Conservation (phyloP, 768 basidiomycete species). For the Mycena vulgaris region DNA sequence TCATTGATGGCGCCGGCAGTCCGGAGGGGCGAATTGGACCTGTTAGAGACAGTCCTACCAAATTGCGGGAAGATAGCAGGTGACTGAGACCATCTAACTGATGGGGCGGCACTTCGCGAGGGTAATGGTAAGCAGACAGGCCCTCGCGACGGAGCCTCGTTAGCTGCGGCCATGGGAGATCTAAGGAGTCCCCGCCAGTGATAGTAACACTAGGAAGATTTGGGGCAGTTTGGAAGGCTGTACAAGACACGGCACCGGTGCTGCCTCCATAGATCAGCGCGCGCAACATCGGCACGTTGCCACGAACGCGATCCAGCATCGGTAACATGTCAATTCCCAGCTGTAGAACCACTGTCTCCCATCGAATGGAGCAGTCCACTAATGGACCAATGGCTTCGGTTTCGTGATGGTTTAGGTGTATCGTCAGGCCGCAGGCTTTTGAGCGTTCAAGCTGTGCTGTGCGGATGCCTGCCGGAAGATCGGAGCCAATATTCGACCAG, state of each 20-base stretch:
- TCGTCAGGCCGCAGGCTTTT: neutral
- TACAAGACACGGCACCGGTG: slow-evolving; percentile 3
- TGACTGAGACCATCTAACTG: neutral
- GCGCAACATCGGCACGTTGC: slow-evolving; percentile 9
- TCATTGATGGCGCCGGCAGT: neutral
- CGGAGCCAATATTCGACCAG: slow-evolving; percentile 3
- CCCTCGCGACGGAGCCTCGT: slow-evolving; percentile 9
- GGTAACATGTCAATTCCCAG: slow-evolving; percentile 6
- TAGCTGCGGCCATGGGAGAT: neutral
- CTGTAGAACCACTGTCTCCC: slow-evolving; percentile 5
- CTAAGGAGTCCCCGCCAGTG: neutral
- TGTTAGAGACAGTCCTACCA: slow-evolving; percentile 13
- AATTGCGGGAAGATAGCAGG: slow-evolving; percentile 11
- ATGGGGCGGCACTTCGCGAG: too few species aligned
- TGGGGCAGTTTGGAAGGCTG: slow-evolving; percentile 13
- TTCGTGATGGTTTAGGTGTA: neutral
- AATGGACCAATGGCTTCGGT: neutral
- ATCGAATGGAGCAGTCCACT: neutral
- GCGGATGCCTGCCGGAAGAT: neutral
- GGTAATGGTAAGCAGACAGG: too few species aligned
- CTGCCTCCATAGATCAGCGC: slow-evolving; percentile 1
- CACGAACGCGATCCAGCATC: neutral
- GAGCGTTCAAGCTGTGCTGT: slow-evolving; percentile 15
- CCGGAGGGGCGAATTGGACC: neutral
- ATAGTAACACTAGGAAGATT: slow-evolving; percentile 2